Evolutionary conservation across 2,329 filamentous ascomycete genomes (phyloP).

Genomic region (Lachnellula arida): DNA sequence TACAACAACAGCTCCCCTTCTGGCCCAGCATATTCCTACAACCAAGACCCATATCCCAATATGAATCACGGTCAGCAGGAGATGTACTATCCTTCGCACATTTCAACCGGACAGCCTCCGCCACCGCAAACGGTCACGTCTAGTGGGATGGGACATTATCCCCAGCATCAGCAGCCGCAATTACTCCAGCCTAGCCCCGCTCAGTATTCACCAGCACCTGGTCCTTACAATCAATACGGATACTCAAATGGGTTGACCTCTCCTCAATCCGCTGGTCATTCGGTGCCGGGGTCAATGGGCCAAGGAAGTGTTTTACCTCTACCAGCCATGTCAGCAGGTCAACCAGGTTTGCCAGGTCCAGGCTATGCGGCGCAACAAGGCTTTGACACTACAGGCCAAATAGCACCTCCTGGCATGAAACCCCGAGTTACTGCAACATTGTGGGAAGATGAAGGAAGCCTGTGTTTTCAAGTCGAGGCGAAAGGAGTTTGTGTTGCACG

Average conservation of each 20-base stretch:
- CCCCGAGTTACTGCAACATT: slow-evolving; percentile 92
- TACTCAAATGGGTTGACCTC: slow-evolving; percentile 76
- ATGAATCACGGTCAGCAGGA: slow-evolving; percentile 84
- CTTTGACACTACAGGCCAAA: slow-evolving; percentile 83
- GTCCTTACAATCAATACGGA: slow-evolving; percentile 62
- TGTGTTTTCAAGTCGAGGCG: slow-evolving; percentile 97
- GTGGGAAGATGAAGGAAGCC: slow-evolving; percentile 96
- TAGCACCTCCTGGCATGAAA: slow-evolving; percentile 91
- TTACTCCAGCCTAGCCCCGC: slow-evolving; percentile 68
- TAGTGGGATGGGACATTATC: slow-evolving; percentile 68
- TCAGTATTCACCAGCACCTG: slow-evolving; percentile 57
- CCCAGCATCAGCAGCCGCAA: slow-evolving; percentile 69
- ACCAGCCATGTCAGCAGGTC: slow-evolving; percentile 46
- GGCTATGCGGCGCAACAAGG: slow-evolving; percentile 45
- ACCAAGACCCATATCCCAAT: slow-evolving; percentile 36
- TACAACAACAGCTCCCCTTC: slow-evolving; percentile 31
- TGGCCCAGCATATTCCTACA: slow-evolving; percentile 38
- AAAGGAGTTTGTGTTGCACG: slow-evolving; percentile 93
- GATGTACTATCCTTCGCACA: slow-evolving; percentile 79
- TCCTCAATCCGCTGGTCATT: slow-evolving; percentile 64
- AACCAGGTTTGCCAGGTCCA: slow-evolving; percentile 45
- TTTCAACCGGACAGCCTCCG: slow-evolving; percentile 72
- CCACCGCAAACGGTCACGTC: slow-evolving; percentile 74
- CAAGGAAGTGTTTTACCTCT: slow-evolving; percentile 66
- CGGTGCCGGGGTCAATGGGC: slow-evolving; percentile 66